Evolutionary conservation across 2,329 filamentous ascomycete genomes (phyloP), one percentile per base, ranked within the genome.

Genomic region (Trichoderma guizhouense): DNA sequence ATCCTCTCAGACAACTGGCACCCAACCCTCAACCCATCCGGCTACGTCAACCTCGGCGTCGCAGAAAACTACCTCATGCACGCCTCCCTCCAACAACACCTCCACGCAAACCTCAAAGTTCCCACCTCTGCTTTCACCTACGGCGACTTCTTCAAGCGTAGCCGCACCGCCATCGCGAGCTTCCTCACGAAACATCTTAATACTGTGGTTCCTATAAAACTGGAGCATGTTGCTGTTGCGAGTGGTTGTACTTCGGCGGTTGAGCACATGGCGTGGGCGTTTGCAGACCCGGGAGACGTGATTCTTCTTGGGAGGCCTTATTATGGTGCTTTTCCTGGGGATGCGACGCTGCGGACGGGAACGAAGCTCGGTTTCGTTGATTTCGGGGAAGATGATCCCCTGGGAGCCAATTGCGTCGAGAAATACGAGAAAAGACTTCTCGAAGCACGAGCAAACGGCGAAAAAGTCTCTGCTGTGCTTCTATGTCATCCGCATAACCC

Each of bases 51-150:
- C 71, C 80, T 88, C 0, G 86, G 86, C 1, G 79, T 88, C 1
- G 86, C 86, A 7, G 86, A 88, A 76, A 88, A 88, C 75, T 77
- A 78, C 0, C 81, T 88, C 55, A 86, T 88, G 85, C 86, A 87
- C 70, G 75, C 81, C 21, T 75, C 79, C 3, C 79, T 88, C 3
- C 76, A 81, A 2, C 75, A 82, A 24, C 84, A 84, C 71, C 79
- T 84, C 34, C 83, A 85, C 74, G 74, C 75, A 3, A 82, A 83
- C 58, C 74, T 84, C 7, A 75, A 81, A 6, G 71, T 82, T 0
- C 74, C 73, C 0, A 75, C 74, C n/a, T 66, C 74, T 4, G 78
- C 77, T 12, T 77, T 85, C 12, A 84, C 82, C 0, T 85, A 85
- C 28, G 82, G 82, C 5, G 82, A 84, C 68, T 83, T 83, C 9